These are phyloP conservation scores for Capsicum baccatum DNA, from an alignment of 257 asterid species.

Conservation along the genomic window DNA sequence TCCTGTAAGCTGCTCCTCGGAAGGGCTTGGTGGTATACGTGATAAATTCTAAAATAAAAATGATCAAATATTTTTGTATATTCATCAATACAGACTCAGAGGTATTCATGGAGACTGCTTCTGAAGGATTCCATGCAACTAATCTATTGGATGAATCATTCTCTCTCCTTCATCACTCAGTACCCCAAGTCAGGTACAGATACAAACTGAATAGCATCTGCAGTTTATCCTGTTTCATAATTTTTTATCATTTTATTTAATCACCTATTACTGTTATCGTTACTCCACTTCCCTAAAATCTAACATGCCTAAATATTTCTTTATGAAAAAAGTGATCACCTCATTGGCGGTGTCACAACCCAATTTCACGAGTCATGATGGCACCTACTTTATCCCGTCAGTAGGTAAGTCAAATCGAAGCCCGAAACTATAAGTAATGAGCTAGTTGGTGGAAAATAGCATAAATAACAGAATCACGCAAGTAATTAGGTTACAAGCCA, in stretches of 20 bases:
- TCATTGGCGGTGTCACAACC: neutral
- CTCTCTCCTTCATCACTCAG: constrained; percentile 7
- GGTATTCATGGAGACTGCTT: neutral
- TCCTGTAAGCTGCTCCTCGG: constrained; percentile 1
- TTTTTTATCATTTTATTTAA: neutral
- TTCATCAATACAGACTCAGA: constrained; percentile 6
- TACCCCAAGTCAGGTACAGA: neutral
- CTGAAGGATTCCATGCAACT: neutral
- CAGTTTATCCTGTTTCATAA: neutral
- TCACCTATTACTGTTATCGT: too few relatives aligned
- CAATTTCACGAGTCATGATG: too few relatives aligned
- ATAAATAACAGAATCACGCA: too few relatives aligned
- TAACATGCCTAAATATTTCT: too few relatives aligned
- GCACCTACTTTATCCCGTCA: too few relatives aligned
- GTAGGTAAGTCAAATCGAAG: too few relatives aligned
- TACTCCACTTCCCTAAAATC: too few relatives aligned
- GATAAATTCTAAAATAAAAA: neutral
- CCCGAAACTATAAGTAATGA: too few relatives aligned
- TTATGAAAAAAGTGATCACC: neutral
- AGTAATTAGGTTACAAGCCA: too few relatives aligned
- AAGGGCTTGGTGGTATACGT: neutral
- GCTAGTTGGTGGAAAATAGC: too few relatives aligned
- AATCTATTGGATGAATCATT: neutral
- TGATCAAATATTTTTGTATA: neutral
- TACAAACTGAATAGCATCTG: neutral